Conservation (phyloP, 257 asterid species). For the Lycium barbarum region DNA sequence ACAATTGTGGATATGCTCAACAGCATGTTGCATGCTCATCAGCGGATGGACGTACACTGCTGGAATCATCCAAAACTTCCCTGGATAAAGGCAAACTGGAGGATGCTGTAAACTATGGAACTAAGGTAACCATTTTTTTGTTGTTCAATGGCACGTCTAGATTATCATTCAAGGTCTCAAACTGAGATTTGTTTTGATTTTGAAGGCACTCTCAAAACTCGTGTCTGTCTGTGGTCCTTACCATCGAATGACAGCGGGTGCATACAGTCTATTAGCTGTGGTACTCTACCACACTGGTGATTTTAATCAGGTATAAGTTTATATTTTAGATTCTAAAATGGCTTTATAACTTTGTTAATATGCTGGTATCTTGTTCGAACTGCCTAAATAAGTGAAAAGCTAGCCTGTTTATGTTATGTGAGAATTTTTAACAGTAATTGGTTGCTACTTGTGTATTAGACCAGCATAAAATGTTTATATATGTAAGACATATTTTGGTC, state of each 20-base stretch:
- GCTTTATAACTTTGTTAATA: not conserved
- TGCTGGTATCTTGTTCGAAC: not conserved
- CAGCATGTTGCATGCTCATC: conserved; percentile 98
- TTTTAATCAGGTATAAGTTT: conserved; percentile 79
- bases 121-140: conserved; percentile 62
- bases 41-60: conserved; percentile 90
- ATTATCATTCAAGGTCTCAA: conserved; percentile 1
- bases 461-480: too few relatives aligned
- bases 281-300: conserved; percentile 99
- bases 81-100: conserved; percentile 98
- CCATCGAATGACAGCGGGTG: conserved; percentile 96
- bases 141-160: conserved; percentile 22
- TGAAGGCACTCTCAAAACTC: conserved; percentile 94
- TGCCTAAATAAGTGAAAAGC: conserved; percentile 6
- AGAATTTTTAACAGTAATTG: not conserved
- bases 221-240: conserved; percentile 97
- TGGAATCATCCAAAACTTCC: conserved; percentile 96
- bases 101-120: conserved; percentile 91
- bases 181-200: conserved; percentile 26
- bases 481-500: not conserved
- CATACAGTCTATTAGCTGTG: conserved; percentile 98
- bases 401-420: not conserved
- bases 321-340: conserved; percentile 6
- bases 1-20: conserved; percentile 34
- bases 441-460: not conserved